Evolutionary conservation across 768 basidiomycete species (phyloP).

Genomic region (Sarcodon sp.): DNA sequence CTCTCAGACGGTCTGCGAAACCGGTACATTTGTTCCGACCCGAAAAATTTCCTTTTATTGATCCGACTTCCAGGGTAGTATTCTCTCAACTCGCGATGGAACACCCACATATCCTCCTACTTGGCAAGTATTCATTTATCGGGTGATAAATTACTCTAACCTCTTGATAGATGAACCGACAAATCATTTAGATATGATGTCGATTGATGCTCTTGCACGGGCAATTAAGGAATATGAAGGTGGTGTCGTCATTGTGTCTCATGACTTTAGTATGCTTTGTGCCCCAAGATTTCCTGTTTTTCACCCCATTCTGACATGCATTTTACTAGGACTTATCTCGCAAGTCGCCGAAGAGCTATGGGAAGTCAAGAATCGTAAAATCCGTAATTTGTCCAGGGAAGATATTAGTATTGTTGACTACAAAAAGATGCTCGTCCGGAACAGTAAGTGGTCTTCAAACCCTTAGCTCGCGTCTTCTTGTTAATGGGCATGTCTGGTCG

Average conservation of each 20-base stretch:
- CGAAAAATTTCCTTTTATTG: background rate
- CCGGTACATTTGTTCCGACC: constrained; percentile 38
- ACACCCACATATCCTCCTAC: constrained; percentile 86
- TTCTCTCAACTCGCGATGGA: constrained; percentile 97
- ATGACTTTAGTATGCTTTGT: constrained; percentile 83
- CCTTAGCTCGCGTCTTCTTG: background rate
- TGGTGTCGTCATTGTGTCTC: constrained; percentile 98
- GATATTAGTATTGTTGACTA: constrained; percentile 91
- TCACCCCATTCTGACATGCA: background rate
- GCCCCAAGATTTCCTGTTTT: background rate
- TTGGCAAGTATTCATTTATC: constrained; percentile 33
- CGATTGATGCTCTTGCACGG: constrained; percentile 88
- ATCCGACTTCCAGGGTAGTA: constrained; percentile 50
- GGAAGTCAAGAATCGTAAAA: constrained; percentile 94
- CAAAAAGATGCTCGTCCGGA: constrained; percentile 75
- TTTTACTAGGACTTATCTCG: constrained; percentile 66
- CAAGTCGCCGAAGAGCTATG: constrained; percentile 98
- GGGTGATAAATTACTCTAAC: constrained; percentile 5
- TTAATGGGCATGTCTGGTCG: background rate
- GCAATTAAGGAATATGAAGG: constrained; percentile 98
- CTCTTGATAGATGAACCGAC: constrained; percentile 70
- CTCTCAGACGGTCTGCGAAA: constrained; percentile 94
- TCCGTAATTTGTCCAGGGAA: constrained; percentile 81
- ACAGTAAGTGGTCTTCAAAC: constrained; percentile 37
- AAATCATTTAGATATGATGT: constrained; percentile 96